Evolutionary conservation across 2,329 filamentous ascomycete genomes (phyloP), one percentile per base, ranked within the genome.

Genomic region (Diplodia mutila): DNA sequence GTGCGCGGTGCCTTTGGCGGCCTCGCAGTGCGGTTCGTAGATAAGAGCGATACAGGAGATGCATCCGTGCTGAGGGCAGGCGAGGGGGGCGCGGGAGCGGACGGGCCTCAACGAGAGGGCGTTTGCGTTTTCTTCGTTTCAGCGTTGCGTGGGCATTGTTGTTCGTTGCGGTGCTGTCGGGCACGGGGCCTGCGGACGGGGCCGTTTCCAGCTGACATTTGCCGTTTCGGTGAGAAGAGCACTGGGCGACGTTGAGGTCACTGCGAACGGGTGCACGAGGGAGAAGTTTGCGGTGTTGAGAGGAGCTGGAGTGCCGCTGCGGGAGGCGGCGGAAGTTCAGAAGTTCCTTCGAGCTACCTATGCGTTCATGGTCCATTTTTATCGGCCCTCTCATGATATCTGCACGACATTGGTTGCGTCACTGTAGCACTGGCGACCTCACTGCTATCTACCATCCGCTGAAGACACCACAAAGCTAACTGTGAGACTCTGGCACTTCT

Each of bases 1-100:
- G 34, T 37, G 34, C 16, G 34, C 25, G 23, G 37, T 18, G 55
- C 49, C 8, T 52, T 16, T n/a, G 23, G 49, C 49, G 27, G 52
- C 25, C 49, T 53, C 55, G 39, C 23, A 6, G 55, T 25, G 39
- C 16, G 6, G 57, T 39, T 49, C 57, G 29, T 27, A 42, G 27
- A 48, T 42, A 46, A 29, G 16, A 34, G 59, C 14, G 27, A 51
- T 27, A 21, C 11, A 57, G 23, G 25, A 46, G 55, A 16, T 21
- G 37, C 25, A 63, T 63, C 59, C 46, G 59, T 63, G 59, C 59
- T 63, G 57, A 18, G 14, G 29, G 39, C 16, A 21, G 14, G 23
- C 27, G n/a, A 59, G 23, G 37, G 12, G 11, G 37, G 39, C 5
- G 27, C 34, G 53, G n/a, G n/a, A n/a, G n/a, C 21, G 32, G 14